phyloP scores from a whole-genome alignment of 176 grass and related monocot species.

The Carex scoparia region DNA sequence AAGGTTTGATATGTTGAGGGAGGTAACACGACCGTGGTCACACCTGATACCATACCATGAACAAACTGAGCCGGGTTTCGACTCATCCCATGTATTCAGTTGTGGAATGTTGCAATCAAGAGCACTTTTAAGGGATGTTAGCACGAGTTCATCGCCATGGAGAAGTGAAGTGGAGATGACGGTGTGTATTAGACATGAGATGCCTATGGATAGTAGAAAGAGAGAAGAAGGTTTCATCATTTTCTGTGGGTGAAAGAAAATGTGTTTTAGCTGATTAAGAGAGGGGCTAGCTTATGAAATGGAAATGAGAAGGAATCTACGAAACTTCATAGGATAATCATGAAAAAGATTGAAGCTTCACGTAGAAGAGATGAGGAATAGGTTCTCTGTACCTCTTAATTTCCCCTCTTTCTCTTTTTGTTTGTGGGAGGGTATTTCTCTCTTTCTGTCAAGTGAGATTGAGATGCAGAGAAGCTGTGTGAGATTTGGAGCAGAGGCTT shows the following conservation, averaged over 20 bases:
- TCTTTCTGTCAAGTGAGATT: slow-evolving; percentile 34
- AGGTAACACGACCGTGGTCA: slow-evolving; percentile 44
- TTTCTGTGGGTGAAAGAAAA: not conserved
- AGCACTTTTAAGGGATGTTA: slow-evolving; percentile 45
- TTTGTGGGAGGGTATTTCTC: slow-evolving; percentile 37
- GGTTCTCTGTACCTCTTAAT: slow-evolving; percentile 31
- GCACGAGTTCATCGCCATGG: slow-evolving; percentile 44
- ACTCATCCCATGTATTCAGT: slow-evolving; percentile 46
- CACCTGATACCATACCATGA: slow-evolving; percentile 69
- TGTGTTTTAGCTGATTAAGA: slow-evolving; percentile 26
- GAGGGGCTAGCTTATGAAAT: slow-evolving; percentile 32
- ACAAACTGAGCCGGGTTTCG: slow-evolving; percentile 55
- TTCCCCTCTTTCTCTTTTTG: slow-evolving; percentile 61
- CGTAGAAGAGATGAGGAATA: slow-evolving; percentile 53
- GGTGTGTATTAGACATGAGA: slow-evolving; percentile 2
- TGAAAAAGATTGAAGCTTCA: slow-evolving; percentile 45
- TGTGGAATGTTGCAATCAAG: slow-evolving; percentile 31
- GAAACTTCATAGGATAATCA: slow-evolving; percentile 75
- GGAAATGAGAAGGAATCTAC: slow-evolving; percentile 44
- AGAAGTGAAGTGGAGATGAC: slow-evolving; percentile 14
- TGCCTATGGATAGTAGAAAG: slow-evolving; percentile 19
- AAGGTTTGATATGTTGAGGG: slow-evolving; percentile 60
- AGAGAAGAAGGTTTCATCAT: slow-evolving; percentile 35
- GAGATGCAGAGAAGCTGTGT: slow-evolving; percentile 36
- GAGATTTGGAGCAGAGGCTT: slow-evolving; percentile 28